phyloP scores from a whole-genome alignment of 495 filamentous ascomycete genomes.

The Apiosordaria backusii region DNA sequence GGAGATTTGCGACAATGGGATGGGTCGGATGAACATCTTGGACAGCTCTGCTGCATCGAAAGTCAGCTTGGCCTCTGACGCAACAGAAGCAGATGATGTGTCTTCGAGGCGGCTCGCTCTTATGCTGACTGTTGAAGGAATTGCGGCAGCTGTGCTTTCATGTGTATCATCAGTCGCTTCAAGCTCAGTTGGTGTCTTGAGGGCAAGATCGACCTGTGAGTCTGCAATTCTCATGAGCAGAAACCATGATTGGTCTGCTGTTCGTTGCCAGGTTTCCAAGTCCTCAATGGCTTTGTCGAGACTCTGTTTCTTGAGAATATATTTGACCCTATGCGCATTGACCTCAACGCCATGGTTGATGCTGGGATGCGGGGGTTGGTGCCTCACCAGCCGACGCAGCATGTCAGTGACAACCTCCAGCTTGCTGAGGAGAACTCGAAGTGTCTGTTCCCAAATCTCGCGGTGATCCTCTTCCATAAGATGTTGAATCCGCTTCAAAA shows the following conservation, averaged over 20 bases:
- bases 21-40: no score
- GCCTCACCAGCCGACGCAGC: background rate
- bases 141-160: no score
- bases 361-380: no score
- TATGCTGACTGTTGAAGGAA: no score
- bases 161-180: no score
- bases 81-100: no score
- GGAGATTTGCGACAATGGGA: no score
- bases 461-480: constrained; percentile 37
- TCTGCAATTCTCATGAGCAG: constrained; percentile 36
- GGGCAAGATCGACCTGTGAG: constrained; percentile 26
- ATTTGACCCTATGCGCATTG: constrained; percentile 7
- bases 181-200: no score
- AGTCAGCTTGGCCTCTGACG: no score
- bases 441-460: constrained; percentile 8
- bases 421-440: constrained; percentile 8
- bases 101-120: no score
- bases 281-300: constrained; percentile 35
- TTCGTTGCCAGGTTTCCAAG: constrained; percentile 41
- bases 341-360: background rate
- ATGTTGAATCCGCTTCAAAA: constrained; percentile 32
- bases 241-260: constrained; percentile 40
- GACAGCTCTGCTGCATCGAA: no score
- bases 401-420: constrained; percentile 7
- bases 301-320: constrained; percentile 20